Evolutionary conservation across 176 grass and related monocot genomes (phyloP).

Genomic region (Dactylis glomerata): DNA sequence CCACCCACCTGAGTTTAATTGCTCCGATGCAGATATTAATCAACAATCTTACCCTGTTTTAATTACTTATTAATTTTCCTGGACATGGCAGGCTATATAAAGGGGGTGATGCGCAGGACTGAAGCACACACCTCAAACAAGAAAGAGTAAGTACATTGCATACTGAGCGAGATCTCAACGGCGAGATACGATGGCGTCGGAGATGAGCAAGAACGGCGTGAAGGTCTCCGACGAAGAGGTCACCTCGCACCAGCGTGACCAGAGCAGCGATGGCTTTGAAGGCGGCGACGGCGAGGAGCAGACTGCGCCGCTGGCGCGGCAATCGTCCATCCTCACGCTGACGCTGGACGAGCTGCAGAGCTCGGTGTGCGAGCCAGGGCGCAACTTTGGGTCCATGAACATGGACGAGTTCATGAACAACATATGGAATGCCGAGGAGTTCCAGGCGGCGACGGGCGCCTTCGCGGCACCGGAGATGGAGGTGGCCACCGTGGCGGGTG

Average conservation of each 20-base stretch:
- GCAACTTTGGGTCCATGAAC: slow-evolving; percentile 95
- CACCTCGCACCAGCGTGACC: slow-evolving; percentile 59
- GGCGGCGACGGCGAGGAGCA: not conserved
- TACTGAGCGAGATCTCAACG: not conserved
- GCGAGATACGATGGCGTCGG: slow-evolving; percentile 32
- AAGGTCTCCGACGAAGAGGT: slow-evolving; percentile 54
- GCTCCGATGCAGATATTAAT: not conserved
- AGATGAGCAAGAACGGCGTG: slow-evolving; percentile 34
- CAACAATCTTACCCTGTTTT: not conserved
- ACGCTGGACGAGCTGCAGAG: slow-evolving; percentile 83
- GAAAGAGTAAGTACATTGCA: not conserved
- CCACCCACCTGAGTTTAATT: slow-evolving; percentile 2
- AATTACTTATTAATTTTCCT: slow-evolving; percentile 1
- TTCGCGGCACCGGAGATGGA: not conserved
- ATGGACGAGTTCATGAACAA: slow-evolving; percentile 97
- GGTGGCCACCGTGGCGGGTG: not conserved
- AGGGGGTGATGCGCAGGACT: not conserved
- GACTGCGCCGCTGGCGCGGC: slow-evolving; percentile 32
- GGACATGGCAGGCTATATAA: slow-evolving; percentile 26
- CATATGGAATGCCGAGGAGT: slow-evolving; percentile 96
- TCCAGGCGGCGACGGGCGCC: slow-evolving; percentile 30
- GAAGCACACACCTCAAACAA: slow-evolving; percentile 9
- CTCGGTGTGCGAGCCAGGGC: slow-evolving; percentile 70
- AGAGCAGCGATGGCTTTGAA: not conserved
- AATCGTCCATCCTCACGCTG: slow-evolving; percentile 71